Percentiles rank a stretch among this genome's conserved stretches.
Evolutionary conservation across 768 basidiomycete species (phyloP).

Genomic region (Tephrocybe sp.): DNA sequence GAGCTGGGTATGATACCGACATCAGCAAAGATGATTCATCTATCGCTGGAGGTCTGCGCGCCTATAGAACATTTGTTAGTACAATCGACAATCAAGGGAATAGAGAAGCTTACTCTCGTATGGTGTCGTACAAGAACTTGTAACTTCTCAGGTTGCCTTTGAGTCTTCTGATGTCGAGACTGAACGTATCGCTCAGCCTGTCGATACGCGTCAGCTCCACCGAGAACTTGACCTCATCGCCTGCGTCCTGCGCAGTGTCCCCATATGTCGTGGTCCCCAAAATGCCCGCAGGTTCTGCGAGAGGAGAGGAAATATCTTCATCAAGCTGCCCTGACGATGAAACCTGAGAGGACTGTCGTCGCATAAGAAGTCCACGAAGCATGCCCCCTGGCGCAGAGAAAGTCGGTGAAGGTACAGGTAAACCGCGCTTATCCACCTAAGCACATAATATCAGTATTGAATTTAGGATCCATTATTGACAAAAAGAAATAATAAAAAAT

Average conservation of each 20-base stretch:
- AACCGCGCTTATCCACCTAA: slow-evolving; percentile 85
- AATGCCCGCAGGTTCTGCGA: slow-evolving; percentile 40
- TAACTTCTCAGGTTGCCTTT: slow-evolving; percentile 93
- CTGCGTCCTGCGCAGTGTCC: slow-evolving; percentile 73
- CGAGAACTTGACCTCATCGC: slow-evolving; percentile 95
- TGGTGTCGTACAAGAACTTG: slow-evolving; percentile 85
- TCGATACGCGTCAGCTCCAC: slow-evolving; percentile 92
- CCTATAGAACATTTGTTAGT: slow-evolving; percentile 25
- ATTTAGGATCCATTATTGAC: not conserved
- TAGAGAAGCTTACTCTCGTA: slow-evolving; percentile 74
- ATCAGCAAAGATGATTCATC: slow-evolving; percentile 4
- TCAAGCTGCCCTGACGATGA: slow-evolving; percentile 42
- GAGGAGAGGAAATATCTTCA: slow-evolving; percentile 38
- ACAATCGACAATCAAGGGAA: not conserved
- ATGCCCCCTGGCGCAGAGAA: slow-evolving; percentile 72
- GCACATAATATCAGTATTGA: slow-evolving; percentile 14
- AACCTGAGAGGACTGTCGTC: slow-evolving; percentile 86
- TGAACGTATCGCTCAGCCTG: slow-evolving; percentile 86
- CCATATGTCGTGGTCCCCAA: slow-evolving; percentile 68
- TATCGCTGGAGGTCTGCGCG: slow-evolving; percentile 45
- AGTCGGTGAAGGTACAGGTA: slow-evolving; percentile 78
- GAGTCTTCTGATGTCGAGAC: slow-evolving; percentile 86
- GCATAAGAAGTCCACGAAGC: slow-evolving; percentile 85
- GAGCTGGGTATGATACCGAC: not conserved
- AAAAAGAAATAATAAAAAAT: slow-evolving; percentile 12